Evolutionary conservation across 1,139 yeast species (phyloP), one percentile per base, ranked within the genome.

Genomic region (Yamadazyma membranifaciens): DNA sequence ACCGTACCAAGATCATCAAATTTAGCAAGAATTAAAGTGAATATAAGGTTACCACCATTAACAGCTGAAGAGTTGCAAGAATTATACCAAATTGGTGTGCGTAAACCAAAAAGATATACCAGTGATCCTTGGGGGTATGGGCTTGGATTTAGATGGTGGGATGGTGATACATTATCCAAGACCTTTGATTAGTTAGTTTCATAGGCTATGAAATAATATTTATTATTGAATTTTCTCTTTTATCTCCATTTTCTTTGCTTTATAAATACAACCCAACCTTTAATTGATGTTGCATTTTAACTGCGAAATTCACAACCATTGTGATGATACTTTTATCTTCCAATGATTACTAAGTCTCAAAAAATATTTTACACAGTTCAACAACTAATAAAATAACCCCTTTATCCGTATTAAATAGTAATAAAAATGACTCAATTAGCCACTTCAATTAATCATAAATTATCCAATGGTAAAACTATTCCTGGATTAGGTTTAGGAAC

Each of bases 401-500:
- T 28, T 9, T 5, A 28, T 28, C 31, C 6, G 9, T 28, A 6
- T 28, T 12, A 12, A 9, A 9, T 5, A 28, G 12, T 6, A 30
- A 12, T 4, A 20, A 4, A 13, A 32, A 32, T 37, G 36, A 28
- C 37, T 13, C 31, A 46, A 42, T 45, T 46, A 35, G 63, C 64
- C 3, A 59, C 64, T 3, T 48, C 46, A 20, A 47, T 59, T 10
- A 34, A 42, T 11, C 45, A 54, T 29, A 47, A 49, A 20, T 56
- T 67, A 31, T 59, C 57, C 40, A 59, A 63, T 45, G 72, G 71
- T 5, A 42, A 46, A 16, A 46, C 43, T 24, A 61, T 67, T 30
- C 73, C 73, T 2, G 70, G 67, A 1, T 51, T 67, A 22, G 73
- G 71, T 3, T 51, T 67, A 39, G 73, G 73, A 7, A 67, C 72